Evolutionary conservation across 169 alveolate genomes (phyloP).

Genomic region (Cryptosporidium tyzzeri): DNA sequence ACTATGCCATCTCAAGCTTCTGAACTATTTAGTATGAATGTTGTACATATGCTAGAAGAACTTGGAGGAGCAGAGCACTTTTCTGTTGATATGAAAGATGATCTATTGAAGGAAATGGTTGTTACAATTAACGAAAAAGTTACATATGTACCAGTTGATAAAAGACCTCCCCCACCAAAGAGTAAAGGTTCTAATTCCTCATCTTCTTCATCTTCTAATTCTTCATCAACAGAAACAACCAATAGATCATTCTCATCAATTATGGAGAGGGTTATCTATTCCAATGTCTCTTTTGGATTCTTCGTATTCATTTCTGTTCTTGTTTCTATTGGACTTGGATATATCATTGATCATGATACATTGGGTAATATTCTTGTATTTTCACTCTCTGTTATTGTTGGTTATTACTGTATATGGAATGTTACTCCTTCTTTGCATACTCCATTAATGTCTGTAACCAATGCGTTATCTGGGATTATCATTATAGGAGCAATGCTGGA

Average conservation of each 20-base stretch:
- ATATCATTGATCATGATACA: slow-evolving; percentile 59
- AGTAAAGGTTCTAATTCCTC: background rate
- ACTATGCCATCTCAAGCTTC: slow-evolving; percentile 90
- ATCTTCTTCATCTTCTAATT: background rate
- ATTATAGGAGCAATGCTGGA: slow-evolving; percentile 88
- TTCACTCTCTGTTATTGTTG: slow-evolving; percentile 88
- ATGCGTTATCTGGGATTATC: slow-evolving; percentile 91
- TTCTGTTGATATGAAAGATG: slow-evolving; percentile 82
- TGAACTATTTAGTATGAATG: slow-evolving; percentile 88
- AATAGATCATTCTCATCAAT: background rate
- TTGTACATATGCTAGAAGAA: slow-evolving; percentile 83
- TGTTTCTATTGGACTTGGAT: slow-evolving; percentile 77
- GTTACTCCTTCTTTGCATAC: slow-evolving; percentile 93
- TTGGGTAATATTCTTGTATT: slow-evolving; percentile 77
- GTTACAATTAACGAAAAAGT: slow-evolving; percentile 80
- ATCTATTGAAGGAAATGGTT: slow-evolving; percentile 80
- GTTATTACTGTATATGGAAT: slow-evolving; percentile 89
- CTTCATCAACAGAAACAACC: background rate
- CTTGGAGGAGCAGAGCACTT: slow-evolving; percentile 85
- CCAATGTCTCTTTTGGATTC: slow-evolving; percentile 58
- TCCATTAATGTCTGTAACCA: slow-evolving; percentile 93
- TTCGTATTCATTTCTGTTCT: slow-evolving; percentile 12
- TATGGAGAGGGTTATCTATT: slow-evolving; percentile 16
- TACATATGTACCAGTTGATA: slow-evolving; percentile 76
- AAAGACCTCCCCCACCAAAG: slow-evolving; percentile 77